phyloP scores from a whole-genome alignment of 495 filamentous ascomycete species.

The Lichina pygmaea region DNA sequence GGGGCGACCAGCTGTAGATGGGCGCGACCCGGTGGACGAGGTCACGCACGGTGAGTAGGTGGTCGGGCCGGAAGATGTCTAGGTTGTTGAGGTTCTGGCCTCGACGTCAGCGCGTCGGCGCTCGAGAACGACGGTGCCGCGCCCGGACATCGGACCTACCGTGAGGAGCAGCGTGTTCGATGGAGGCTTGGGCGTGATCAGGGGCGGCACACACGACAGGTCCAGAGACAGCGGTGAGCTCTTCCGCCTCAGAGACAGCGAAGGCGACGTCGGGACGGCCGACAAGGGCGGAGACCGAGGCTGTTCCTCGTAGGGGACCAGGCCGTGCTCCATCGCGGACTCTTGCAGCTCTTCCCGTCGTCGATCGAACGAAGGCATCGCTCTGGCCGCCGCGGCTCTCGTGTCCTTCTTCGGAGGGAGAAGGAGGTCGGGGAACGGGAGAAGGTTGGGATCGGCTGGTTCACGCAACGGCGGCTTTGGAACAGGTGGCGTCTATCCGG shows the following conservation, averaged over 20 bases:
- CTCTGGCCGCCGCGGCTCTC: no score
- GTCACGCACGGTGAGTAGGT: slow-evolving; percentile 47
- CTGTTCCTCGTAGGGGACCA: background rate
- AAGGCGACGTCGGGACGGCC: slow-evolving; percentile 2
- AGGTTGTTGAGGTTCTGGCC: slow-evolving; percentile 43
- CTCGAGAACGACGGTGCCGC: background rate
- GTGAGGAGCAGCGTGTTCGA: slow-evolving; percentile 90
- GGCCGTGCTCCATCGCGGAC: no score
- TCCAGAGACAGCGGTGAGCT: slow-evolving; percentile 48
- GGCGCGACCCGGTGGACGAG: slow-evolving; percentile 39
- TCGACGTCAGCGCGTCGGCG: background rate
- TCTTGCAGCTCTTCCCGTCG: no score
- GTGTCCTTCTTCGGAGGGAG: no score
- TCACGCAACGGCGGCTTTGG: no score
- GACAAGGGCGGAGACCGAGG: background rate
- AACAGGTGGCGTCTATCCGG: no score
- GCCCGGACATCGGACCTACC: slow-evolving; percentile 6
- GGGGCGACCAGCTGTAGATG: slow-evolving; percentile 69
- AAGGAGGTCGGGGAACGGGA: no score
- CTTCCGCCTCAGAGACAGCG: slow-evolving; percentile 1
- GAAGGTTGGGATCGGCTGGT: no score
- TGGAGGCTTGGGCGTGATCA: slow-evolving; percentile 54
- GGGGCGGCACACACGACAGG: slow-evolving; percentile 49
- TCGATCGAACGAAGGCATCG: no score
- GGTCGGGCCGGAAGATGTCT: slow-evolving; percentile 49